Percentiles rank a stretch among this genome's conserved stretches.
phyloP scores from a whole-genome alignment of 2,329 filamentous ascomycete genomes.

The Nectriaceae sp. region DNA sequence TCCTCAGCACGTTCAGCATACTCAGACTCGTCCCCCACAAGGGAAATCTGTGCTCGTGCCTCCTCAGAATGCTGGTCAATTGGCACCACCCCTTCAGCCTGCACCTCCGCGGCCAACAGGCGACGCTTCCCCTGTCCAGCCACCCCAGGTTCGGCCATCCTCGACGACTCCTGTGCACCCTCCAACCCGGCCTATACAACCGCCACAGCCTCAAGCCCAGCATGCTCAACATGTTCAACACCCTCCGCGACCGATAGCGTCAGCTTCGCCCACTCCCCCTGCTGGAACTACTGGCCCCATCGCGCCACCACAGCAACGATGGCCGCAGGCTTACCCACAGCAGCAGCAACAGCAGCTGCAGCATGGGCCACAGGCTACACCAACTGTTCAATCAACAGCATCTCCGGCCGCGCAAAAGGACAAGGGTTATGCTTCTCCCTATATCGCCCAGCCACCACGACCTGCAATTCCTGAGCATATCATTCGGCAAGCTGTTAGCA shows the following conservation, averaged over 20 bases:
- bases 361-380: conserved; percentile 21
- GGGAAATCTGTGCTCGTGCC: conserved; percentile 35
- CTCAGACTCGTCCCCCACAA: conserved; percentile 22
- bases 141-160: conserved; percentile 31
- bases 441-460: conserved; percentile 34
- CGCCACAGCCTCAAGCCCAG: conserved; percentile 28
- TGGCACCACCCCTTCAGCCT: conserved; percentile 37
- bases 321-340: conserved; percentile 32
- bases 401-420: conserved; percentile 29
- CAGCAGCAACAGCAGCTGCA: conserved; percentile 33
- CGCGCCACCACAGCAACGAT: conserved; percentile 35
- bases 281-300: conserved; percentile 20
- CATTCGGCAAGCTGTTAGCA: conserved; percentile 40
- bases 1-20: conserved; percentile 22
- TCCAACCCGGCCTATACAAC: conserved; percentile 35
- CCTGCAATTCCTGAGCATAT: conserved; percentile 45
- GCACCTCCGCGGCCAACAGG: conserved; percentile 30
- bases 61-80: conserved; percentile 38
- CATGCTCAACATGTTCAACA: conserved; percentile 25
- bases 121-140: conserved; percentile 18
- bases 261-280: conserved; percentile 32
- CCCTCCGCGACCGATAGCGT: conserved; percentile 33
- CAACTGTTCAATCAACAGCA: conserved; percentile 26
- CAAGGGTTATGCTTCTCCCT: conserved; percentile 30
- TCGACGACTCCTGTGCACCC: conserved; percentile 37